phyloP scores from a whole-genome alignment of 2,329 filamentous ascomycete species.

The Trichoderma sp. region DNA sequence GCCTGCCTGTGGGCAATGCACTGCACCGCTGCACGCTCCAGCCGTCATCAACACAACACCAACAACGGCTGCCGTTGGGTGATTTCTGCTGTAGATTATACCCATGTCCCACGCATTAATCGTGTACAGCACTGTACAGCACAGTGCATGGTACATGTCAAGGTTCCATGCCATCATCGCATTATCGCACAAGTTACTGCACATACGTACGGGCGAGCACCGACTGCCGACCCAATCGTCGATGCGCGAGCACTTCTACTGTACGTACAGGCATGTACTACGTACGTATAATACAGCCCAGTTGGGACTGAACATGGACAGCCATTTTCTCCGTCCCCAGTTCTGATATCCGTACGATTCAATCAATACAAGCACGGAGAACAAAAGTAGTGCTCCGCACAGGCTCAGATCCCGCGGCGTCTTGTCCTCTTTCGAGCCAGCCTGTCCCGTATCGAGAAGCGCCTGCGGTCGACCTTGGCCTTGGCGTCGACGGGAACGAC shows the following conservation, averaged over 20 bases:
- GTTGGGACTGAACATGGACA: neutral
- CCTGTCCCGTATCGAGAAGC: neutral
- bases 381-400: constrained; percentile 3
- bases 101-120: neutral
- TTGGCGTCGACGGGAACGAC: neutral
- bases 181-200: too few species aligned
- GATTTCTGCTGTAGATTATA: constrained; percentile 1
- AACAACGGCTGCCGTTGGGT: constrained; percentile 1
- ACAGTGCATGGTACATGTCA: too few species aligned
- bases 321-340: neutral
- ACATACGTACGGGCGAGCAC: neutral
- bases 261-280: too few species aligned
- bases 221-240: neutral
- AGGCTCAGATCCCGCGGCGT: constrained; percentile 11
- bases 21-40: neutral
- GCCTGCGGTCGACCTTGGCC: neutral
- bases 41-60: neutral
- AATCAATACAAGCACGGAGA: neutral
- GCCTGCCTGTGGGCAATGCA: neutral
- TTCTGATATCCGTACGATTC: neutral
- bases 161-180: too few species aligned
- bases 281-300: neutral
- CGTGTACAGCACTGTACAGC: neutral
- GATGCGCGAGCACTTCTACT: too few species aligned
- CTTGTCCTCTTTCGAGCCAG: neutral